Conservation (phyloP, 495 filamentous ascomycete genomes). For the Parathielavia appendiculata region DNA sequence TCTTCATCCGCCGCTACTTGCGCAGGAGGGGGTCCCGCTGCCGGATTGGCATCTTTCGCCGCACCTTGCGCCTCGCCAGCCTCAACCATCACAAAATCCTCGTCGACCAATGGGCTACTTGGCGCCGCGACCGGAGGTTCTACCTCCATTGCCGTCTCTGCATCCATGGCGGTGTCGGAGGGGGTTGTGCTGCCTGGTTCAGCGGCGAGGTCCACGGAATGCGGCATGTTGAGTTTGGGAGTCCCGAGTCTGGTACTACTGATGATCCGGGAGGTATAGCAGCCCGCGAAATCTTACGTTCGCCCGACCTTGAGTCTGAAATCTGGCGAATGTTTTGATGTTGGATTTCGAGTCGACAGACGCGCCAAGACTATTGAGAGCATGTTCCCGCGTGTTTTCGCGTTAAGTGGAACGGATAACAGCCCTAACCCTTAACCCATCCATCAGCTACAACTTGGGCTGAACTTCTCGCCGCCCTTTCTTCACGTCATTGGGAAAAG, state of each 20-base stretch:
- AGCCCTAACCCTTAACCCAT: constrained; percentile 11
- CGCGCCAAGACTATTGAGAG: constrained; percentile 6
- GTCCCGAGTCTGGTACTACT: neutral
- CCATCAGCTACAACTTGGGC: too few relatives aligned
- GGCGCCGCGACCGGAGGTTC: neutral
- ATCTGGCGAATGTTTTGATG: neutral
- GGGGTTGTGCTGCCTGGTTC: neutral
- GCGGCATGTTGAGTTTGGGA: constrained; percentile 17
- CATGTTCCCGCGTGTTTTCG: too few relatives aligned
- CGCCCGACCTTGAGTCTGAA: neutral
- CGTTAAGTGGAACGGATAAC: constrained; percentile 14
- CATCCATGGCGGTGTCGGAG: constrained; percentile 15
- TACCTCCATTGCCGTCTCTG: constrained; percentile 10
- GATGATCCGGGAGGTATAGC: too few relatives aligned
- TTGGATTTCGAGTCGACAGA: constrained; percentile 3
- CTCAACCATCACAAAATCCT: constrained; percentile 24
- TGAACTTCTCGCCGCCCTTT: too few relatives aligned
- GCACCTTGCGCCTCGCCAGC: neutral
- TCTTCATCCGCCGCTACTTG: constrained; percentile 1
- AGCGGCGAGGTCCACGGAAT: constrained; percentile 14
- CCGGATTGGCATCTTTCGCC: neutral
- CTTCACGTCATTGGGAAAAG: neutral
- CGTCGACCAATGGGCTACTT: constrained; percentile 5
- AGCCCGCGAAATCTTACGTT: neutral
- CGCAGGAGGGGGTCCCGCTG: neutral